A percentile compares a stretch with the other conserved stretches of the same genome.
Evolutionary conservation across 2,329 filamentous ascomycete genomes (phyloP).

Genomic region (Xylaria sp.): DNA sequence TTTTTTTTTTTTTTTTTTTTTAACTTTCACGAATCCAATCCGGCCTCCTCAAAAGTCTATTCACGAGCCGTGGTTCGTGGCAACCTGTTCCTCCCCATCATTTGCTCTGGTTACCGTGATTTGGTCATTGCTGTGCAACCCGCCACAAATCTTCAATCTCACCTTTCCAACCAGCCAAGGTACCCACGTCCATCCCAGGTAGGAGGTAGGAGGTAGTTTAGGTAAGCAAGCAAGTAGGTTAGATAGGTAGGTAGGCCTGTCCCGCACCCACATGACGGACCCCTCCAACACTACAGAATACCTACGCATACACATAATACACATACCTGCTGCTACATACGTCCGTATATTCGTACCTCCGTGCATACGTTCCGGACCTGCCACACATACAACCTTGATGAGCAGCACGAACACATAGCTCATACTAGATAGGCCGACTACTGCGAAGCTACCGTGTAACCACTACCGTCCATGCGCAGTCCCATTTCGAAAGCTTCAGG

Average conservation of each 20-base stretch:
- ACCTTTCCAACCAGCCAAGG: background rate
- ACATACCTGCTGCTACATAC: conserved; percentile 2
- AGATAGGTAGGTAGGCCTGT: conserved; percentile 18
- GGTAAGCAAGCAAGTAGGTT: background rate
- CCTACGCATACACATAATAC: conserved; percentile 4
- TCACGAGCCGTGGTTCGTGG: background rate
- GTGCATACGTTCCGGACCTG: background rate
- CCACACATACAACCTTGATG: conserved; percentile 9
- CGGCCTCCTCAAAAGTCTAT: background rate
- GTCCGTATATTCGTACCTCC: background rate
- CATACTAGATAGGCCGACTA: conserved; percentile 9
- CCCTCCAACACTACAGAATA: conserved; percentile 18
- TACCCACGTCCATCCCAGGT: too few relatives aligned
- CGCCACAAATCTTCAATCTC: conserved; percentile 15
- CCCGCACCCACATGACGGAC: conserved; percentile 21
- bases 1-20: background rate
- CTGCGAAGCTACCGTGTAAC: conserved; percentile 12
- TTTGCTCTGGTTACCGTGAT: conserved; percentile 1
- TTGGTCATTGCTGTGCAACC: conserved; percentile 22
- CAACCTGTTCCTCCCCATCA: background rate
- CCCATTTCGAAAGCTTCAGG: conserved; percentile 30
- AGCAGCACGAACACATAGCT: conserved; percentile 11
- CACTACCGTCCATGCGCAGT: conserved; percentile 19
- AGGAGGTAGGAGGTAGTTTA: background rate
- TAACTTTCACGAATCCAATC: conserved; percentile 15